These are phyloP conservation scores for Aaosphaeria pasadenensis DNA, from an alignment of 2,329 filamentous ascomycete species.

Conservation along the genomic window DNA sequence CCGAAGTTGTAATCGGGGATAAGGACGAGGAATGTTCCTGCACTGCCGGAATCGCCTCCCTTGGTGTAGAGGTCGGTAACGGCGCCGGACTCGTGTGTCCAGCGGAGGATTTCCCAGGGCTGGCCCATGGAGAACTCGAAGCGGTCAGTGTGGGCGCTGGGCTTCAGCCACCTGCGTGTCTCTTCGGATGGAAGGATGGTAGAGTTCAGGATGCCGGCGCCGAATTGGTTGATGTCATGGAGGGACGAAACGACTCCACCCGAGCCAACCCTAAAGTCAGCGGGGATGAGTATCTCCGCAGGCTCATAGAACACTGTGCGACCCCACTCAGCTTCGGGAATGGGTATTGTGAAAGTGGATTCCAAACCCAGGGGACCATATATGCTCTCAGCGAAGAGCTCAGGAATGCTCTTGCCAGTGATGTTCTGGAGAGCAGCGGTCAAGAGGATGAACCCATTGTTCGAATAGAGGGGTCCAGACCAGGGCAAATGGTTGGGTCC, in stretches of 20 bases:
- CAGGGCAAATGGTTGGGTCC: conserved; percentile 43
- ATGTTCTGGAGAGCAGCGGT: conserved; percentile 45
- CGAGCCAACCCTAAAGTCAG: conserved; percentile 2
- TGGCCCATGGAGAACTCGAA: conserved; percentile 30
- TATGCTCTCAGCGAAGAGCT: conserved; percentile 25
- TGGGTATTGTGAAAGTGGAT: background rate
- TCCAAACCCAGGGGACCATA: background rate
- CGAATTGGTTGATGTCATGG: conserved; percentile 32
- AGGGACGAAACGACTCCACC: conserved; percentile 30
- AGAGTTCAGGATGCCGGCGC: conserved; percentile 35
- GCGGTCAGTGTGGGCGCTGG: conserved; percentile 31
- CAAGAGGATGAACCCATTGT: conserved; percentile 45
- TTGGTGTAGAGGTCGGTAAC: conserved; percentile 40
- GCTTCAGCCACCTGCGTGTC: conserved; percentile 40
- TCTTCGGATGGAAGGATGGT: conserved; percentile 25
- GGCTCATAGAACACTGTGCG: background rate
- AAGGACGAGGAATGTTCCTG: conserved; percentile 37
- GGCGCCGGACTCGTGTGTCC: conserved; percentile 9
- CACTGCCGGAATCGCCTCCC: conserved; percentile 38
- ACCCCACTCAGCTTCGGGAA: background rate
- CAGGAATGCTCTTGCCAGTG: conserved; percentile 37
- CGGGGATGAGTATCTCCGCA: background rate
- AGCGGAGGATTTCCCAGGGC: conserved; percentile 37
- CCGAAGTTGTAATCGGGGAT: conserved; percentile 43
- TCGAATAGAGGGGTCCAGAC: conserved; percentile 48